Evolutionary conservation across 148 eudicot genomes (phyloP).

Genomic region (Pharnaceum exiguum): DNA sequence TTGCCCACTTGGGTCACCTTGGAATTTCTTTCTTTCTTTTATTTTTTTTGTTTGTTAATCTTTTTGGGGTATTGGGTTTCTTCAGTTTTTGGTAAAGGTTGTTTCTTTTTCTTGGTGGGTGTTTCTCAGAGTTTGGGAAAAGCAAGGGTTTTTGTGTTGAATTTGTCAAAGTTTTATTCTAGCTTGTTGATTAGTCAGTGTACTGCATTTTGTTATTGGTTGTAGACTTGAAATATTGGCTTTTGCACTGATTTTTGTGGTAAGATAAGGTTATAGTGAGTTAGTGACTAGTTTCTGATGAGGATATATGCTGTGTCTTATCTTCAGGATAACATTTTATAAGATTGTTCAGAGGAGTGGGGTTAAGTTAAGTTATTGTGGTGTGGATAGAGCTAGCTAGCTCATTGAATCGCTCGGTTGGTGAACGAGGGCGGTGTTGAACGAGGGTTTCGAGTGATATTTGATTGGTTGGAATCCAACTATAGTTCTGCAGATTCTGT

Average conservation of each 20-base stretch:
- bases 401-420: too few relatives aligned
- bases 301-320: constrained; percentile 5
- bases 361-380: too few relatives aligned
- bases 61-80: not conserved
- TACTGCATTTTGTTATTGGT: constrained; percentile 3
- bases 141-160: not conserved
- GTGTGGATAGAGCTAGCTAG: too few relatives aligned
- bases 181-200: not conserved
- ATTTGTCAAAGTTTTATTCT: constrained; percentile 1
- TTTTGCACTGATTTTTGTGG: too few relatives aligned
- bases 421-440: too few relatives aligned
- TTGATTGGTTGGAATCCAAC: not conserved
- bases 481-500: not conserved
- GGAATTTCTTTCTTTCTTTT: constrained; percentile 5
- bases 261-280: too few relatives aligned
- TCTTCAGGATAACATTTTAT: constrained; percentile 14
- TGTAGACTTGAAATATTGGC: not conserved
- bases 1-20: constrained; percentile 8
- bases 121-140: not conserved
- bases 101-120: not conserved
- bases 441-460: not conserved
- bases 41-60: constrained; percentile 1
- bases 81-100: not conserved
- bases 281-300: constrained; percentile 15
- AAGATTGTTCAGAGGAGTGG: not conserved